A percentile compares a stretch with the other conserved stretches of the same genome.
These are phyloP conservation scores for Phytophthora ohioensis DNA, from an alignment of 352 stramenopile species.

Conservation along the genomic window DNA sequence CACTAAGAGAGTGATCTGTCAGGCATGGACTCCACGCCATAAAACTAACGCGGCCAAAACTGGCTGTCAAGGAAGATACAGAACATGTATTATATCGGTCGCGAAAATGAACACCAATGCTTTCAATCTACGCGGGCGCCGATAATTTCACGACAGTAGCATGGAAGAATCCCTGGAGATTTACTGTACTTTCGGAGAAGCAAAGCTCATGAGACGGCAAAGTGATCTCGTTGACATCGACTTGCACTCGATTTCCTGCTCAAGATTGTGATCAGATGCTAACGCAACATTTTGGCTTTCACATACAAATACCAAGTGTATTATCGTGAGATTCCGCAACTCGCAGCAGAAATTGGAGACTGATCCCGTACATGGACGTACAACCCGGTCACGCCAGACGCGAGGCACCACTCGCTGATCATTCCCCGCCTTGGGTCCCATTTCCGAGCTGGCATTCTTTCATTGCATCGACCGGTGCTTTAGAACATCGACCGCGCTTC, in stretches of 20 bases:
- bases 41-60: constrained; percentile 22
- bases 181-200: not conserved
- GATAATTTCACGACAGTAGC: not conserved
- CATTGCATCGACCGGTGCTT: constrained; percentile 2
- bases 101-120: not conserved
- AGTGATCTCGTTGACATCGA: not conserved
- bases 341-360: constrained; percentile 7
- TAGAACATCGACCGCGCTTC: not conserved
- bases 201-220: constrained; percentile 9
- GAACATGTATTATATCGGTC: not conserved
- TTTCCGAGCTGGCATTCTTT: constrained; percentile 24
- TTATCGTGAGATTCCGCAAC: constrained; percentile 7
- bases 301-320: constrained; percentile 32
- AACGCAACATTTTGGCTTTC: constrained; percentile 19
- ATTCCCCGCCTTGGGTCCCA: constrained; percentile 3
- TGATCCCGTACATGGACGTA: constrained; percentile 28
- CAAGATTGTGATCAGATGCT: not conserved
- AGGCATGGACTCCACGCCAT: constrained; percentile 22
- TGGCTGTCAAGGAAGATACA: constrained; percentile 8
- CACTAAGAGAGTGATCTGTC: constrained; percentile 25
- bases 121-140: not conserved
- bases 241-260: not conserved
- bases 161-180: not conserved
- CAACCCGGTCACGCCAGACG: constrained; percentile 19
- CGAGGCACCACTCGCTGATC: constrained; percentile 18